phyloP scores from a whole-genome alignment of 176 grass and related monocot genomes.

The Triticum aestivum region DNA sequence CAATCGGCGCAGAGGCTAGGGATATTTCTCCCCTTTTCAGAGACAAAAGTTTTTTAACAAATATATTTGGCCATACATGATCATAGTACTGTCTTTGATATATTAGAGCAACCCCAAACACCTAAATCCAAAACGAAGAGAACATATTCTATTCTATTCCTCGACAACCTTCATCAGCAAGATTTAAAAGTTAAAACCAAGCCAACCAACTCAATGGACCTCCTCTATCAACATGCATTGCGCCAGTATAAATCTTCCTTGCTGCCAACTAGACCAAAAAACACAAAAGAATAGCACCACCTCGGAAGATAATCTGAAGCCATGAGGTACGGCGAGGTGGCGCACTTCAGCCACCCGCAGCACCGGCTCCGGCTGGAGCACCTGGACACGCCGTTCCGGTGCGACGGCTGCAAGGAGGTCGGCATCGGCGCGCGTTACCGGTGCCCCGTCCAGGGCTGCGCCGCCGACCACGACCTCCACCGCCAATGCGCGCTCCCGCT shows the following conservation, averaged over 20 bases:
- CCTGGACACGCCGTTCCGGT: conserved; percentile 75
- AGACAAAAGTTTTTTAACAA: not conserved
- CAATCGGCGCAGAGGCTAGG: no score
- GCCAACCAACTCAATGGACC: not conserved
- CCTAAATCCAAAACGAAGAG: not conserved
- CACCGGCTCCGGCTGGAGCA: conserved; percentile 86
- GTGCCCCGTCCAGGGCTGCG: conserved; percentile 45
- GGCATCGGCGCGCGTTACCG: conserved; percentile 84
- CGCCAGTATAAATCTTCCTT: not conserved
- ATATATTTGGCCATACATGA: not conserved
- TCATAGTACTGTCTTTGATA: not conserved
- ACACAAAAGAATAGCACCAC: not conserved
- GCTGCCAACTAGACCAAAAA: not conserved
- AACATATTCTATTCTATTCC: conserved; percentile 40
- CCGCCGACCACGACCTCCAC: conserved; percentile 82
- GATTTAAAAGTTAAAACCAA: not conserved
- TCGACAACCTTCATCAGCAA: conserved; percentile 35
- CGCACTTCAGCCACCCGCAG: conserved; percentile 89
- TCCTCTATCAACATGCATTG: not conserved
- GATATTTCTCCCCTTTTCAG: no score
- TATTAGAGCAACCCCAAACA: not conserved
- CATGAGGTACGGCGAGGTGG: conserved; percentile 89
- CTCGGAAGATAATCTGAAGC: not conserved
- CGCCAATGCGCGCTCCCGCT: conserved; percentile 68
- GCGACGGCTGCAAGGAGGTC: conserved; percentile 85